Evolutionary conservation across 148 eudicot genomes (phyloP).

Genomic region (Fagopyrum tataricum): DNA sequence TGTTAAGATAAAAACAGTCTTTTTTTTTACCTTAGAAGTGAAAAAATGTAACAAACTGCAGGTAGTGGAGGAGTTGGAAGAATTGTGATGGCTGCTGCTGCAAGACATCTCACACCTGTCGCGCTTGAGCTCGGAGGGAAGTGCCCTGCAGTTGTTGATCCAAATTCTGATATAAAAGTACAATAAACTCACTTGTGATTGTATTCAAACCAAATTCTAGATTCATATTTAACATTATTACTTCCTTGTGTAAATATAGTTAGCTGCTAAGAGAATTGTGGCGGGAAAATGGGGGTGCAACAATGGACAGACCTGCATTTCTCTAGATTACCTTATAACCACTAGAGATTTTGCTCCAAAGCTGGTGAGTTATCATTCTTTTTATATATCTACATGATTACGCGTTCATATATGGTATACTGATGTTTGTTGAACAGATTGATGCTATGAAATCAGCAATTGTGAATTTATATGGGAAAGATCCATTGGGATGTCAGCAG

Average conservation of each 20-base stretch:
- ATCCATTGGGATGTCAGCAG: constrained; percentile 45
- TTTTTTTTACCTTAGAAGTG: background rate
- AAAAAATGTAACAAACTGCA: constrained; percentile 2
- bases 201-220: background rate
- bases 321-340: constrained; percentile 55
- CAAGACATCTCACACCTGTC: constrained; percentile 65
- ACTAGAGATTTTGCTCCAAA: constrained; percentile 51
- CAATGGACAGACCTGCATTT: constrained; percentile 56
- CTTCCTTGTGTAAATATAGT: constrained; percentile 21
- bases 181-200: background rate
- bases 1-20: background rate
- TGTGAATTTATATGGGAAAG: constrained; percentile 36
- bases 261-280: constrained; percentile 54
- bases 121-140: constrained; percentile 69
- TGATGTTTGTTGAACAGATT: constrained; percentile 28
- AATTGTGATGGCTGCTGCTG: constrained; percentile 72
- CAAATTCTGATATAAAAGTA: constrained; percentile 45
- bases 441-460: constrained; percentile 39
- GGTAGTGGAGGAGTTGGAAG: constrained; percentile 61
- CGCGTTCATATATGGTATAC: background rate
- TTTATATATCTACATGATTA: background rate
- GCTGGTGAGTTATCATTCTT: constrained; percentile 31
- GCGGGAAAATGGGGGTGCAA: constrained; percentile 65
- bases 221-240: background rate
- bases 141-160: constrained; percentile 57